A percentile compares a stretch with the other conserved stretches of the same genome.
phyloP scores from a whole-genome alignment of 306 rosid species.

The Dryas drummondii region DNA sequence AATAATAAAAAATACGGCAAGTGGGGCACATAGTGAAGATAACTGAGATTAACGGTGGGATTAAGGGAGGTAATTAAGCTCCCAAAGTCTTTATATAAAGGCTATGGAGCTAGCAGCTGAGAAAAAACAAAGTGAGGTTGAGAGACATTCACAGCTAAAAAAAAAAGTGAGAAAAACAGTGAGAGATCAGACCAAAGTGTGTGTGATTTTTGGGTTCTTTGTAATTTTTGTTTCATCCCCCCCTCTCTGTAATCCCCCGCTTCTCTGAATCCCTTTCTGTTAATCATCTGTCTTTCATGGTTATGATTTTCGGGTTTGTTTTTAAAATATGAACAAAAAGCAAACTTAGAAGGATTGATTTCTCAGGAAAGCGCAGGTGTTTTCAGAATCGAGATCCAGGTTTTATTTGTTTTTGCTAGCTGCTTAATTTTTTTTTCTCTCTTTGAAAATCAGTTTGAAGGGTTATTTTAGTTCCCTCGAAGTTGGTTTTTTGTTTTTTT shows the following conservation, averaged over 20 bases:
- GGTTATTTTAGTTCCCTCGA: slow-evolving; percentile 78
- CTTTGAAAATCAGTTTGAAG: slow-evolving; percentile 36
- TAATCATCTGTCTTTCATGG: slow-evolving; percentile 93
- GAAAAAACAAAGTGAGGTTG: slow-evolving; percentile 52
- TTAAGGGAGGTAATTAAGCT: slow-evolving; percentile 21
- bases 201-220: background rate
- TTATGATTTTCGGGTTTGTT: slow-evolving; percentile 84
- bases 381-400: slow-evolving; percentile 99
- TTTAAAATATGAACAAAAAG: slow-evolving; percentile 36
- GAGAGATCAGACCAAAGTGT: background rate
- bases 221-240: background rate
- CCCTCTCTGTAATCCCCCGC: slow-evolving; percentile 77
- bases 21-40: slow-evolving; percentile 29
- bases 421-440: background rate
- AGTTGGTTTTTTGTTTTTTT: slow-evolving; percentile 26
- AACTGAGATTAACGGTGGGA: slow-evolving; percentile 24
- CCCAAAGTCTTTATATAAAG: slow-evolving; percentile 35
- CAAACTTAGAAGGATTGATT: slow-evolving; percentile 67
- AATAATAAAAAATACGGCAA: background rate
- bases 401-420: slow-evolving; percentile 14
- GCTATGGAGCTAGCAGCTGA: background rate
- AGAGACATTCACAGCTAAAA: slow-evolving; percentile 26
- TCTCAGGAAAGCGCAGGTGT: slow-evolving; percentile 78
- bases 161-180: background rate
- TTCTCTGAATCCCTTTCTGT: slow-evolving; percentile 99